Conservation (phyloP, 148 eudicot species). For the Vaccinium corymbosum region DNA sequence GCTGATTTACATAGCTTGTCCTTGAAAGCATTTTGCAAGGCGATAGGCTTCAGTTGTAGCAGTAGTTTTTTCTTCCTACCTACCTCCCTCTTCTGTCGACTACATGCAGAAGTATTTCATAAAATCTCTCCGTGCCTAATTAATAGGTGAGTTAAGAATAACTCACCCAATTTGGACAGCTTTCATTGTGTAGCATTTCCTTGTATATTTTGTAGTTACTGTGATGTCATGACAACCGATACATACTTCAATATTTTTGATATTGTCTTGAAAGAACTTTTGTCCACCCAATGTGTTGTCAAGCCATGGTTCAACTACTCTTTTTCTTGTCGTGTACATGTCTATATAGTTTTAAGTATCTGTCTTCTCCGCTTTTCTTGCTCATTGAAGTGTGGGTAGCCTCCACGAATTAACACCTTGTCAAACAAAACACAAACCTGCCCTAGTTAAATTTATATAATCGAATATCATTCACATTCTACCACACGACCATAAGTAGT, state of each 20-base stretch:
- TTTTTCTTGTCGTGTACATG: not conserved
- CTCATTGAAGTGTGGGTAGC: conserved; percentile 10
- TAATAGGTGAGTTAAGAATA: not conserved
- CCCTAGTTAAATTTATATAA: not conserved
- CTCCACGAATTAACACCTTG: not conserved
- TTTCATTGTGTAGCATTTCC: not conserved
- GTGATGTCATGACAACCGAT: not conserved
- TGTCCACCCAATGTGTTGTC: not conserved
- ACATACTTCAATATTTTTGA: not conserved
- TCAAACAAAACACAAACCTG: not conserved
- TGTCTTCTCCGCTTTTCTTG: not conserved
- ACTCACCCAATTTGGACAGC: not conserved
- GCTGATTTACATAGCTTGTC: not conserved
- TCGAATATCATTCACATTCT: not conserved
- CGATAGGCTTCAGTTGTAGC: not conserved
- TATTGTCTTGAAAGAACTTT: not conserved
- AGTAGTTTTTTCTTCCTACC: not conserved
- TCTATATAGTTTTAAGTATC: not conserved
- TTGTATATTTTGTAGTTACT: not conserved
- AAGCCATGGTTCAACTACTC: conserved; percentile 7
- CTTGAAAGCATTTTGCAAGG: not conserved
- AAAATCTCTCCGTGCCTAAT: not conserved
- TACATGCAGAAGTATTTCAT: not conserved
- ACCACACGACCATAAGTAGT: not conserved
- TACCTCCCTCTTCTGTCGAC: not conserved